A percentile compares a stretch with the other conserved stretches of the same genome.
Evolutionary conservation across 2,329 filamentous ascomycete species (phyloP).

Genomic region (Fonsecaea multimorphosa): DNA sequence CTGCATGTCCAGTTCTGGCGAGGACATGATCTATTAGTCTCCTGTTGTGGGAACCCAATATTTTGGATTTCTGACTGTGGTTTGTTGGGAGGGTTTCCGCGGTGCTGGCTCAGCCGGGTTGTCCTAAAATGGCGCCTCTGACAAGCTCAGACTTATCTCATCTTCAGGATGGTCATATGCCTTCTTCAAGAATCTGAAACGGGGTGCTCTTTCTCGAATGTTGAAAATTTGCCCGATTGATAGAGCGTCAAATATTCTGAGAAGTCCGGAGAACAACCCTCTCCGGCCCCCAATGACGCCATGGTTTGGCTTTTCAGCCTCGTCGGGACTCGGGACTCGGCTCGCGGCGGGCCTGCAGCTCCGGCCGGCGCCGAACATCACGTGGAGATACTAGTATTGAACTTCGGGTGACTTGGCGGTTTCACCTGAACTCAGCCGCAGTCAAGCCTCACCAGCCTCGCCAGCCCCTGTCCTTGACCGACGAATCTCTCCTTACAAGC

Average conservation of each 20-base stretch:
- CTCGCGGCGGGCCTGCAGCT: background rate
- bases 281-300: conserved; percentile 15
- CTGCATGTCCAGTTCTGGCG: conserved; percentile 23
- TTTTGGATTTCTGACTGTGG: too few relatives aligned
- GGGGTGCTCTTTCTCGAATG: background rate
- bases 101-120: too few relatives aligned
- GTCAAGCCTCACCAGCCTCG: too few relatives aligned
- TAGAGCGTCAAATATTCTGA: background rate
- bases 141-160: too few relatives aligned
- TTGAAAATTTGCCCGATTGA: background rate
- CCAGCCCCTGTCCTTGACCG: background rate
- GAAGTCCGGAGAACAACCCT: too few relatives aligned
- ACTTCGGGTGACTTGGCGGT: too few relatives aligned
- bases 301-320: conserved; percentile 24
- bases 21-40: conserved; percentile 17
- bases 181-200: background rate
- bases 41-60: background rate
- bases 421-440: background rate
- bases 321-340: background rate
- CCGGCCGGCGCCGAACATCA: background rate
- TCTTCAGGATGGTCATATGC: too few relatives aligned
- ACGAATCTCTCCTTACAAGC: background rate
- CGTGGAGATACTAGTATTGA: background rate
- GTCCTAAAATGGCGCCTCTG: too few relatives aligned
- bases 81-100: too few relatives aligned